Evolutionary conservation across 805 yeast species (phyloP), one percentile per base, ranked within the genome.

Genomic region (Brettanomyces sp.): DNA sequence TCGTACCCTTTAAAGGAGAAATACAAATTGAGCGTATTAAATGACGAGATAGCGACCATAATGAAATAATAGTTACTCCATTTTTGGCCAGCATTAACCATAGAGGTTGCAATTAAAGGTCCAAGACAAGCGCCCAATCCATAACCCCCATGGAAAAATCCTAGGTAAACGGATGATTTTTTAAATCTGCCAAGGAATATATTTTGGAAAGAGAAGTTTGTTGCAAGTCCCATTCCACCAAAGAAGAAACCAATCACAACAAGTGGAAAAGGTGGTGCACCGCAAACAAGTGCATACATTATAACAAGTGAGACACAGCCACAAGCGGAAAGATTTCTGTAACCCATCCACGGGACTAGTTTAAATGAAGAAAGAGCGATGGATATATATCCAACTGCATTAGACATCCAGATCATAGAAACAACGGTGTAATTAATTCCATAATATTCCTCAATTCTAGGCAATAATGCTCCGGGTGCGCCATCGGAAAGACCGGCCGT

Each of bases 61-160:
- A 80, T 67, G 14, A 72, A 61, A 54, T 69, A 82, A 58, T 65
- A 76, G 47, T 56, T 67, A 55, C 76, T 67, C 87, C 87, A 82
- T 45, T 53, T 51, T n/a, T 70, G 56, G 3, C 78, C 79, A 0
- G 57, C 50, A 39, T 70, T 65, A 14, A 77, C 70, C 71, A 81
- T 67, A 1, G 71, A 62, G 0, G 86, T 76, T 3, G 82, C 80
- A 30, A 80, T 57, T 18, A 85, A 72, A 2, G 95, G 90, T 2
- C 87, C 73, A 1, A 80, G 51, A 41, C 85, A 79, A 1, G 89
- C 86, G 3, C 90, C 89, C 3, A 78, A 53, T 1, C 95, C 95
- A 59, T 83, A 85, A 12, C 69, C 57, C 1, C 86, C 90, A 63
- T 85, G 93, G 48, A 76, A 66, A 24, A 69, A 59, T 1, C 90